Evolutionary conservation across 345 rosid genomes (phyloP).

Genomic region (Eucalyptus polyanthemos): DNA sequence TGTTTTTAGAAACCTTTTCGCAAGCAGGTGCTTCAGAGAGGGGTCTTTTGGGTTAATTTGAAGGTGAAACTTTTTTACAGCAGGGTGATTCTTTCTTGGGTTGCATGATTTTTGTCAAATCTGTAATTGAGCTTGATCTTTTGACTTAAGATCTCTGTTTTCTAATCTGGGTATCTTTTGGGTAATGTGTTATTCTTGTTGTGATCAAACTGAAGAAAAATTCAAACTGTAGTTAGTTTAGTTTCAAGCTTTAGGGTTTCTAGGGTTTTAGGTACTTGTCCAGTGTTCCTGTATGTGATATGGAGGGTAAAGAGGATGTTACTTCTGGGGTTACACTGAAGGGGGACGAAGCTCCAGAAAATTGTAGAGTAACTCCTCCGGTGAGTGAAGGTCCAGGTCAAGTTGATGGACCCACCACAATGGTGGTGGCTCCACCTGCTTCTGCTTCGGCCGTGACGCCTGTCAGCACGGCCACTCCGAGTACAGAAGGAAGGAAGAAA

Average conservation of each 20-base stretch:
- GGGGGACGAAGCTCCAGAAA: conserved; percentile 45
- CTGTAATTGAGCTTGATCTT: background rate
- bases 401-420: conserved; percentile 11
- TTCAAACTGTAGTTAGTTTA: background rate
- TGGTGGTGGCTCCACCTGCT: background rate
- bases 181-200: background rate
- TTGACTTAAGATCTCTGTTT: background rate
- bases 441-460: background rate
- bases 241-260: background rate
- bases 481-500: conserved; percentile 52
- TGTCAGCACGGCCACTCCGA: background rate
- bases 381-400: conserved; percentile 14
- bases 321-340: conserved; percentile 11
- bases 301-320: conserved; percentile 55
- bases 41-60: background rate
- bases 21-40: background rate
- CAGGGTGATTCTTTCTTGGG: background rate
- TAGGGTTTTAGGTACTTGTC: conserved; percentile 15
- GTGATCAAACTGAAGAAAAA: background rate
- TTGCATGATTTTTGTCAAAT: background rate
- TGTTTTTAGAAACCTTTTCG: background rate
- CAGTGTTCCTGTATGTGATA: conserved; percentile 6
- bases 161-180: background rate
- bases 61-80: background rate
- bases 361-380: conserved; percentile 27